These are phyloP conservation scores for Euphrasia arctica DNA, from an alignment of 305 asterid species.

Conservation along the genomic window DNA sequence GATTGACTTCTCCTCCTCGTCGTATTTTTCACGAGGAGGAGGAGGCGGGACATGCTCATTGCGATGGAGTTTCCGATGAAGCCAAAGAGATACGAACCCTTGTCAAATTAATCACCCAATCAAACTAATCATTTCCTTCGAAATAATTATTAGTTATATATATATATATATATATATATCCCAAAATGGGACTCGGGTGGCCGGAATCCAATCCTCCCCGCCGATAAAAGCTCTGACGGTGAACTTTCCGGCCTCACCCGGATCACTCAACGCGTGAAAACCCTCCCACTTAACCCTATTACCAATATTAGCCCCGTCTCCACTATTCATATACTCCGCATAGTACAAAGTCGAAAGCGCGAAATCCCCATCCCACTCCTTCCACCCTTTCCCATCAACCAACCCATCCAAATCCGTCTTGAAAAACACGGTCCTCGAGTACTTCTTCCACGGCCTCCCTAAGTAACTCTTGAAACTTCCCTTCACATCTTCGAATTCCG, in stretches of 20 bases:
- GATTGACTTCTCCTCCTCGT: no score
- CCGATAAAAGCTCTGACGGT: constrained; percentile 45
- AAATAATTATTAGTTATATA: no score
- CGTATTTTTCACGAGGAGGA: no score
- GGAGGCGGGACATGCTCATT: no score
- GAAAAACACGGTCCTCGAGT: constrained; percentile 53
- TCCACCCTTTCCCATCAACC: constrained; percentile 57
- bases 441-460: constrained; percentile 70
- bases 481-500: constrained; percentile 29
- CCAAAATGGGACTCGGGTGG: constrained; percentile 59
- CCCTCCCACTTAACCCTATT: constrained; percentile 71
- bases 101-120: no score
- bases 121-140: no score
- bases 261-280: constrained; percentile 45
- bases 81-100: no score
- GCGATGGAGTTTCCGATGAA: no score
- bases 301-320: constrained; percentile 47
- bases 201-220: constrained; percentile 65
- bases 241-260: constrained; percentile 39
- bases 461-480: constrained; percentile 42
- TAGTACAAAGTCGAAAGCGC: constrained; percentile 65
- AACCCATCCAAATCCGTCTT: constrained; percentile 59
- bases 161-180: background rate
- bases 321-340: constrained; percentile 63
- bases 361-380: constrained; percentile 53